Conservation (phyloP, 2,329 filamentous ascomycete genomes). For the Rutstroemia sp. region DNA sequence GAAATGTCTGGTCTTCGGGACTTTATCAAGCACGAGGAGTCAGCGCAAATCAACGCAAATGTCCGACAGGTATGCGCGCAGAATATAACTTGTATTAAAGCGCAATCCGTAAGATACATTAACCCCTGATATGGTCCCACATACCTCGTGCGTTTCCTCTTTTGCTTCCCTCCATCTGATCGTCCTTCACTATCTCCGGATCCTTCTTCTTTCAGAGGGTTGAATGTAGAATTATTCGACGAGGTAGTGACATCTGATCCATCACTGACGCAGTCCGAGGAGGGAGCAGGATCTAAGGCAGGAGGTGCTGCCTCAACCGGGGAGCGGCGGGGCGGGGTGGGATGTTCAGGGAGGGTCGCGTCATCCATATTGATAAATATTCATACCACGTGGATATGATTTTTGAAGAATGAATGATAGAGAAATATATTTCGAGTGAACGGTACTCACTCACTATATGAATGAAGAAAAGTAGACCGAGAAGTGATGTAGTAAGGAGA, state of each 20-base stretch:
- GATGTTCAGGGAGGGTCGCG: slow-evolving; percentile 24
- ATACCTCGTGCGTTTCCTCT: slow-evolving; percentile 58
- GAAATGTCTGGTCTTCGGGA: slow-evolving; percentile 78
- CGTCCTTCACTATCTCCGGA: slow-evolving; percentile 21
- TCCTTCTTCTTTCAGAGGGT: slow-evolving; percentile 18
- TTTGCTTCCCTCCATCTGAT: slow-evolving; percentile 33
- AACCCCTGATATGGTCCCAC: slow-evolving; percentile 22
- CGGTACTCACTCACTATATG: neutral
- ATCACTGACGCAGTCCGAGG: slow-evolving; percentile 16
- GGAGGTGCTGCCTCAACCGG: slow-evolving; percentile 2
- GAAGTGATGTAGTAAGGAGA: neutral
- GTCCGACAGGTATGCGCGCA: neutral
- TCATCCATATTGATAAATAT: slow-evolving; percentile 23
- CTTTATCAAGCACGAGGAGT: slow-evolving; percentile 37
- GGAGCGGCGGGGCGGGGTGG: slow-evolving; percentile 22
- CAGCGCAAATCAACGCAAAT: slow-evolving; percentile 8
- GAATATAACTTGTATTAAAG: neutral
- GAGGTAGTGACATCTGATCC: slow-evolving; percentile 16
- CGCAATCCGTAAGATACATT: neutral
- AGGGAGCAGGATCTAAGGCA: slow-evolving; percentile 8
- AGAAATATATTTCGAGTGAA: neutral
- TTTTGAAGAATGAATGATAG: neutral
- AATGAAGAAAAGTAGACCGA: neutral
- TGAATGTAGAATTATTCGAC: slow-evolving; percentile 13
- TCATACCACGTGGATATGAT: neutral